Evolutionary conservation across 345 rosid species (phyloP).

Genomic region (rapeseed (Brassica napus)): DNA sequence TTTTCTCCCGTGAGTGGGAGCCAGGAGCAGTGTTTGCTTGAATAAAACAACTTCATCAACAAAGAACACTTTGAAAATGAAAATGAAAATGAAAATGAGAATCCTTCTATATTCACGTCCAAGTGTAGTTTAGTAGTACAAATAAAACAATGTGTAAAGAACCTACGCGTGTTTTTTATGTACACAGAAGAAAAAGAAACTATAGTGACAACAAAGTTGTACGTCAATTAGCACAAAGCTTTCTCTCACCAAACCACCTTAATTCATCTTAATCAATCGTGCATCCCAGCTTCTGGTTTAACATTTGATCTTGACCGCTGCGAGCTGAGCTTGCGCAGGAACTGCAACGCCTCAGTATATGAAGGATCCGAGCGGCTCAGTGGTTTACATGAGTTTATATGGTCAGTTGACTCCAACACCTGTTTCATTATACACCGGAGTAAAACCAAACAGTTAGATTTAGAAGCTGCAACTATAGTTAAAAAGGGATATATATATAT

Average conservation of each 20-base stretch:
- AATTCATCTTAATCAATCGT: constrained; percentile 26
- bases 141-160: constrained; percentile 16
- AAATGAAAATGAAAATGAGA: too few relatives aligned
- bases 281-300: constrained; percentile 21
- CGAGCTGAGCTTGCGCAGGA: constrained; percentile 62
- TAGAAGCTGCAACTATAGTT: not conserved
- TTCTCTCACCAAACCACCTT: not conserved
- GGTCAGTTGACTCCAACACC: constrained; percentile 94
- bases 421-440: constrained; percentile 41
- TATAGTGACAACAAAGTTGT: not conserved
- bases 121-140: constrained; percentile 1
- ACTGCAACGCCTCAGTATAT: constrained; percentile 65
- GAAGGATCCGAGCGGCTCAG: constrained; percentile 79
- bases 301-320: constrained; percentile 38
- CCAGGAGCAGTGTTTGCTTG: not conserved
- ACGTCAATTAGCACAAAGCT: not conserved
- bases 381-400: constrained; percentile 97
- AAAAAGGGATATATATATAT: too few relatives aligned
- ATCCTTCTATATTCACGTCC: too few relatives aligned
- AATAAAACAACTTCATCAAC: not conserved
- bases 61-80: not conserved
- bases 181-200: constrained; percentile 20
- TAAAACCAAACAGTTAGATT: not conserved
- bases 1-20: too few relatives aligned
- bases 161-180: constrained; percentile 1